Evolutionary conservation across 495 filamentous ascomycete species (phyloP), one percentile per base, ranked within the genome.

Genomic region (Penicillium diatomitis): DNA sequence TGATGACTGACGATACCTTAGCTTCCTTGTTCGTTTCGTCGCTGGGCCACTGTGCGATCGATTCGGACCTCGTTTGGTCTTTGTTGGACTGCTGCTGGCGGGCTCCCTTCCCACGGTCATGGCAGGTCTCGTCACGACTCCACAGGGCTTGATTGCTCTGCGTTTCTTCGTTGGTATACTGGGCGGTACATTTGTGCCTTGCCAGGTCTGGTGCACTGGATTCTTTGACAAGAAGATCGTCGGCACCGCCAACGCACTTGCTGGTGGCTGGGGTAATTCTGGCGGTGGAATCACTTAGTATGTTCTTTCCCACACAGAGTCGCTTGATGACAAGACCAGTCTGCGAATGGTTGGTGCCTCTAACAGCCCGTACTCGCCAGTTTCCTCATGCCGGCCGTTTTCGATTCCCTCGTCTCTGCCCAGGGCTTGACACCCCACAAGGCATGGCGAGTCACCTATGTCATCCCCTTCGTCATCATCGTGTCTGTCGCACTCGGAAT

Each of bases 161-260:
- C 83, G 91, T 32, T 95, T 96, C 72, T 96, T 96, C 68, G 77
- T 96, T 46, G 91, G 91, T 34, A 95, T 97, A 47, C 77, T 97
- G 2, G 91, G 91, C 32, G 91, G 85, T 0, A 79, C 79, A 4
- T 97, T 97, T 53, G 90, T 97, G 3, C 91, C 91, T 2, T 96
- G 91, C 64, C 91, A 95, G 56, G 91, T 96, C 6, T 97, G 91
- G 90, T 87, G 84, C 31, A 96, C 91, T 0, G 90, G 86, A 2
- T 96, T 91, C 73, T 95, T 92, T 58, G 91, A 97, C 71, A 96
- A 95, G 73, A 94, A 88, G 59, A 80, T 96, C 11, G 87, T 97
- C 27, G 91, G 91, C 33, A 87, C 87, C 4, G 88, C 90, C 48
- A 97, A 96, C 59, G 83, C 88, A 6, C 68, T 97, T 2, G 83